Evolutionary conservation across 176 grass and related monocot species (phyloP).

Genomic region (Poa pratensis): DNA sequence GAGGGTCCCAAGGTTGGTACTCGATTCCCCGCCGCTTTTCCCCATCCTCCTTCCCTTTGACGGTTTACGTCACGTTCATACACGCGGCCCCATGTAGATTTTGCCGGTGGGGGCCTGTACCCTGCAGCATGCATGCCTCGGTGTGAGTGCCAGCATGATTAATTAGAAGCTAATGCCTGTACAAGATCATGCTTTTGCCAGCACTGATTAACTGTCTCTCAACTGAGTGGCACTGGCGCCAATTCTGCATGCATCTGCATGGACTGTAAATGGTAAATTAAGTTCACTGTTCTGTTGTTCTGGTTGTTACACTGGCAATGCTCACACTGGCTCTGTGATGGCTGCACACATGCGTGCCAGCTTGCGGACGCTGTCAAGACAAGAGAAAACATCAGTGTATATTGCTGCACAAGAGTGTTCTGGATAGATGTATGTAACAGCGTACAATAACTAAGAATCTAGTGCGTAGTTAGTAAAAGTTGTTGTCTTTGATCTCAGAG

Average conservation of each 20-base stretch:
- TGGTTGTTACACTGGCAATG: background rate
- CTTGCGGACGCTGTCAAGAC: background rate
- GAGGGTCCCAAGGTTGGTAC: conserved; percentile 71
- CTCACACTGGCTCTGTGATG: background rate
- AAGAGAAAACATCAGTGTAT: conserved; percentile 9
- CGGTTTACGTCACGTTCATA: conserved; percentile 94
- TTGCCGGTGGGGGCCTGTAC: conserved; percentile 39
- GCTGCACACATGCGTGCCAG: conserved; percentile 25
- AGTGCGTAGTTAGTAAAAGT: background rate
- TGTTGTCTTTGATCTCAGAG: background rate
- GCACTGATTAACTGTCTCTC: conserved; percentile 45
- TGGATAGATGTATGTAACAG: background rate
- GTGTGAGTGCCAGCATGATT: conserved; percentile 45
- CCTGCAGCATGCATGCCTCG: conserved; percentile 29
- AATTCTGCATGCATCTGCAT: background rate
- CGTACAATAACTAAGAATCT: background rate
- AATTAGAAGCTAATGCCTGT: conserved; percentile 51
- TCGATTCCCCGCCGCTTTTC: conserved; percentile 45
- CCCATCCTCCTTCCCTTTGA: conserved; percentile 51
- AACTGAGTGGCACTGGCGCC: conserved; percentile 19
- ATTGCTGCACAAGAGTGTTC: background rate
- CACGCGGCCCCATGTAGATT: conserved; percentile 82
- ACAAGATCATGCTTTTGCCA: conserved; percentile 35
- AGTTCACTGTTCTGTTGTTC: conserved; percentile 18
- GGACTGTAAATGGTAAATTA: background rate